Evolutionary conservation across 1,284 basidiomycete genomes (phyloP).

Genomic region (Waitea zeae): DNA sequence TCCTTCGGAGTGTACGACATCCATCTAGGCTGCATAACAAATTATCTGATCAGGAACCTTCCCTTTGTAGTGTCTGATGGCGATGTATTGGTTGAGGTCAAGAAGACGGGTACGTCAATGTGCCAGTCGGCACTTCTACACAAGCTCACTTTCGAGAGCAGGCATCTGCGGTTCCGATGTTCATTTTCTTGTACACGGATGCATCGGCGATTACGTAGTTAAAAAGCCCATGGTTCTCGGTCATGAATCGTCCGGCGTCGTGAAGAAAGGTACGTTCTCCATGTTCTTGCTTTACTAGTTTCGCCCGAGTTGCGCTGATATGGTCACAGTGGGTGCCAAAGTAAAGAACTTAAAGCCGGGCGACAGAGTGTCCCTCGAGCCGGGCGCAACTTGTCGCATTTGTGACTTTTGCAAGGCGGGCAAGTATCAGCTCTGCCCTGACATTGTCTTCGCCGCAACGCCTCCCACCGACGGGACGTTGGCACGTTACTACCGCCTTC

Average conservation of each 20-base stretch:
- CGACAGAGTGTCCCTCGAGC: constrained; percentile 78
- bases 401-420: constrained; percentile 56
- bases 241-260: constrained; percentile 64
- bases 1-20: constrained; percentile 36
- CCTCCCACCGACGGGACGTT: constrained; percentile 85
- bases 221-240: too few species aligned
- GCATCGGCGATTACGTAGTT: constrained; percentile 72
- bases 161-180: constrained; percentile 89
- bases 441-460: constrained; percentile 77
- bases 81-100: constrained; percentile 81
- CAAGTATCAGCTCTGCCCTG: too few species aligned
- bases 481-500: constrained; percentile 63
- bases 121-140: too few species aligned
- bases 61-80: constrained; percentile 37
- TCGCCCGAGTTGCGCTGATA: not conserved
- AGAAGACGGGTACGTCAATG: constrained; percentile 91
- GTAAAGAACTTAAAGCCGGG: constrained; percentile 64
- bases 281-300: constrained; percentile 24
- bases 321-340: constrained; percentile 38
- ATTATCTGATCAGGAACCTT: constrained; percentile 3
- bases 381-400: too few species aligned
- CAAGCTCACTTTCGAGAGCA: too few species aligned
- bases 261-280: constrained; percentile 41
- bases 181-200: constrained; percentile 61
- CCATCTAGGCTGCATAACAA: not conserved